Conservation (phyloP, 2,329 filamentous ascomycete genomes). For the Aspergillus carbonarius region DNA sequence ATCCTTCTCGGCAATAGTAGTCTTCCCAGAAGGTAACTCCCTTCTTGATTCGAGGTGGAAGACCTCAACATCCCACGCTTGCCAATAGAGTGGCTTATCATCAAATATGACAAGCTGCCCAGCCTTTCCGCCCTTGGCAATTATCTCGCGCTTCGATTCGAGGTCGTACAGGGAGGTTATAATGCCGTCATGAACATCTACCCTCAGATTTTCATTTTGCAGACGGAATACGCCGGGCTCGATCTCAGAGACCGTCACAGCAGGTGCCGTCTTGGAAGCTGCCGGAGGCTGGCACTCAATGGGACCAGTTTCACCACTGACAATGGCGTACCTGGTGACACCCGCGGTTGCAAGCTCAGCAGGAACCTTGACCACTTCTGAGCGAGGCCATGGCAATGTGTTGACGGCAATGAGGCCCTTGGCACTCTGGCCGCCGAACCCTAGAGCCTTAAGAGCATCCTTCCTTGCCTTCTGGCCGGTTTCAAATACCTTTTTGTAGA, state of each 20-base stretch:
- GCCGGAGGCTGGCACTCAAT: conserved; percentile 33
- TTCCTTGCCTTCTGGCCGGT: conserved; percentile 71
- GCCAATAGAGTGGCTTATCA: conserved; percentile 96
- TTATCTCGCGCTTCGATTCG: conserved; percentile 69
- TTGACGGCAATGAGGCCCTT: conserved; percentile 68
- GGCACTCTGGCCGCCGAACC: conserved; percentile 53
- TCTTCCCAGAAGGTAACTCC: conserved; percentile 68
- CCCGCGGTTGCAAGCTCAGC: conserved; percentile 26
- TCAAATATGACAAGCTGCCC: conserved; percentile 95
- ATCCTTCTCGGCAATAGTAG: conserved; percentile 68
- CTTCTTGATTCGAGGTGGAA: conserved; percentile 86
- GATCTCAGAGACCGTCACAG: conserved; percentile 52
- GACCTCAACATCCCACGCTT: conserved; percentile 97
- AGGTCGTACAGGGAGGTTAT: conserved; percentile 85
- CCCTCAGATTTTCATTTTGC: conserved; percentile 71
- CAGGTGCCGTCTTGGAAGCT: conserved; percentile 21
- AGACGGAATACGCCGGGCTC: conserved; percentile 69
- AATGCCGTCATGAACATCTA: conserved; percentile 70
- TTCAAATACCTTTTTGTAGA: conserved; percentile 80
- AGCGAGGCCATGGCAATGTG: conserved; percentile 81
- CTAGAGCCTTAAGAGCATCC: conserved; percentile 67
- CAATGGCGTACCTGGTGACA: conserved; percentile 41
- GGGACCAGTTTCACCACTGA: conserved; percentile 49
- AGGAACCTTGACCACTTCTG: conserved; percentile 68
- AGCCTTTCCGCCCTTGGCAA: conserved; percentile 70